Evolutionary conservation across 805 yeast genomes (phyloP).

Genomic region (Komagataella mondaviorum): DNA sequence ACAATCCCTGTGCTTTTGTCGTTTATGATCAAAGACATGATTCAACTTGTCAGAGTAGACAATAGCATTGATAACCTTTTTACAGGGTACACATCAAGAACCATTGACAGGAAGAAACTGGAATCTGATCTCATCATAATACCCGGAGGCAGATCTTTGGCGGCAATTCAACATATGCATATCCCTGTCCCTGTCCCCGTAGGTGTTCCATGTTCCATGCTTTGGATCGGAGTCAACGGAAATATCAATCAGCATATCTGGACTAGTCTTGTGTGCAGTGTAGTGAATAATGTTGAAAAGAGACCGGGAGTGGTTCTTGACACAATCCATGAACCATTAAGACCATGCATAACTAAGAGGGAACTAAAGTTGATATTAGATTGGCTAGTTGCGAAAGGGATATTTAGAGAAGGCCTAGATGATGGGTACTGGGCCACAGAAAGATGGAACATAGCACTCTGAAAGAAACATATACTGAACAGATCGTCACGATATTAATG

Average conservation of each 20-base stretch:
- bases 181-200: slow-evolving; percentile 38
- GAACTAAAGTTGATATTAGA: slow-evolving; percentile 24
- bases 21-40: slow-evolving; percentile 25
- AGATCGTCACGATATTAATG: neutral
- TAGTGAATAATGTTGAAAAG: slow-evolving; percentile 30
- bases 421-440: slow-evolving; percentile 29
- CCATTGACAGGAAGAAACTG: slow-evolving; percentile 51
- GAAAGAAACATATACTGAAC: slow-evolving; percentile 6
- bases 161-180: neutral
- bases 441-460: slow-evolving; percentile 32
- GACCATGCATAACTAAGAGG: slow-evolving; percentile 18
- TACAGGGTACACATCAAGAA: slow-evolving; percentile 63
- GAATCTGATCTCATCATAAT: slow-evolving; percentile 47
- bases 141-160: slow-evolving; percentile 5
- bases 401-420: slow-evolving; percentile 18
- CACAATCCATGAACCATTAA: slow-evolving; percentile 10
- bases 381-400: slow-evolving; percentile 31
- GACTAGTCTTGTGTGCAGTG: slow-evolving; percentile 35
- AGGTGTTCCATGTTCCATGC: slow-evolving; percentile 46
- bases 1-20: slow-evolving; percentile 52
- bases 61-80: slow-evolving; percentile 31
- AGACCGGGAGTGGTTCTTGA: slow-evolving; percentile 37
- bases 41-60: slow-evolving; percentile 41
- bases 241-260: slow-evolving; percentile 46
- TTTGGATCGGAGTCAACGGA: slow-evolving; percentile 66